Percentiles rank a stretch among this genome's conserved stretches.
Evolutionary conservation across 2,329 filamentous ascomycete species (phyloP).

Genomic region (Colletotrichum viniferum): DNA sequence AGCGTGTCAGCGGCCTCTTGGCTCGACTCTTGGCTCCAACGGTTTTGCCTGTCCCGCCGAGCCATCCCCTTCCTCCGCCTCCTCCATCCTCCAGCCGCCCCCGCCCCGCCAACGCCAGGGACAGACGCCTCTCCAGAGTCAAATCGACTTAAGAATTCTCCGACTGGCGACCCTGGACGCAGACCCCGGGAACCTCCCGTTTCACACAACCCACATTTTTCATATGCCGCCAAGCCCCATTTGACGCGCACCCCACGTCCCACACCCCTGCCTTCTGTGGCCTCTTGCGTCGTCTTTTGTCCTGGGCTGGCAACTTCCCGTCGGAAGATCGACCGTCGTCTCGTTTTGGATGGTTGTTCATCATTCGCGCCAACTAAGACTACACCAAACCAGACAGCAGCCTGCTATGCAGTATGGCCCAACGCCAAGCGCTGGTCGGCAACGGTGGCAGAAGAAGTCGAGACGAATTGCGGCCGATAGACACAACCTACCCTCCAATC

Average conservation of each 20-base stretch:
- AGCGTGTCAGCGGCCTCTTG: conserved; percentile 8
- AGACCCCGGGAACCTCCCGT: not conserved
- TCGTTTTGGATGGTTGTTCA: conserved; percentile 13
- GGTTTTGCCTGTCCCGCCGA: not conserved
- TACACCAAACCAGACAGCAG: not conserved
- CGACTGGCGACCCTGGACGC: conserved; percentile 6
- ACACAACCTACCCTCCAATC: not conserved
- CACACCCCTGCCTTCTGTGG: not conserved
- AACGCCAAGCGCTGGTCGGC: not conserved
- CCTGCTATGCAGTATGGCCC: not conserved
- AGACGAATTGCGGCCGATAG: not conserved
- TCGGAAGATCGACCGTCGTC: conserved; percentile 17
- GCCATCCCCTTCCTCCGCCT: not conserved
- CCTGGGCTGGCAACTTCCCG: conserved; percentile 1
- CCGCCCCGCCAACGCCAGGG: not conserved
- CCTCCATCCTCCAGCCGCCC: conserved; percentile 5
- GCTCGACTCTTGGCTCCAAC: conserved; percentile 12
- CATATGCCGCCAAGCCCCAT: conserved; percentile 6
- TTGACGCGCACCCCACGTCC: conserved; percentile 9
- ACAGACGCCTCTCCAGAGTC: conserved; percentile 9
- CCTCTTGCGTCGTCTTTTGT: not conserved
- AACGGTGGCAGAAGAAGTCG: not conserved
- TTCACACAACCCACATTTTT: conserved; percentile 8
- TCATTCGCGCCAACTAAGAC: not conserved
- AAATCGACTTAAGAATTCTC: conserved; percentile 20